Conservation (phyloP, 345 rosid genomes). For the Clausena lansium region DNA sequence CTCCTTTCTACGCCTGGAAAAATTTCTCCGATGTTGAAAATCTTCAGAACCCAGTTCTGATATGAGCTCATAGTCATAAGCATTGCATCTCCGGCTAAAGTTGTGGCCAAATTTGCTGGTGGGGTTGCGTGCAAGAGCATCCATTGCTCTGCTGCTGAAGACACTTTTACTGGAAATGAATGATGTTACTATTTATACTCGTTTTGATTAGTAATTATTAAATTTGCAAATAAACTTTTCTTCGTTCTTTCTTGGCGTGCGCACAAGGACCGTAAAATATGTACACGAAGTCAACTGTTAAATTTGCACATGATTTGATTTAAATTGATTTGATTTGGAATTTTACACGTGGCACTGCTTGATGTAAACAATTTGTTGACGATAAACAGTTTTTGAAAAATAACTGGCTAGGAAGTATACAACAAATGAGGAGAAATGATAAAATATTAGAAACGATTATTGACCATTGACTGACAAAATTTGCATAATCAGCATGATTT, state of each 20-base stretch:
- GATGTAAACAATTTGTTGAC: too few species aligned
- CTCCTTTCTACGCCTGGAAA: slow-evolving; percentile 21
- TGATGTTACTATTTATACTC: not conserved
- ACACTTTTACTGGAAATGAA: not conserved
- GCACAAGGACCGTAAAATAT: not conserved
- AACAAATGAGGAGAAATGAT: not conserved
- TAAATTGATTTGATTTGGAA: too few species aligned
- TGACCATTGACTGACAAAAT: slow-evolving; percentile 6
- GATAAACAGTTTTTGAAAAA: too few species aligned
- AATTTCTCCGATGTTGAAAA: slow-evolving; percentile 13
- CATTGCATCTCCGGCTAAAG: slow-evolving; percentile 17
- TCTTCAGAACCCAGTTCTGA: not conserved
- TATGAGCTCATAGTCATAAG: slow-evolving; percentile 24
- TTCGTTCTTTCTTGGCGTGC: slow-evolving; percentile 14
- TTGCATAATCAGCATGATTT: not conserved
- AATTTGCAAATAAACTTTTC: not conserved
- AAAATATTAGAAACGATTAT: not conserved
- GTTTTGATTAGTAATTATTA: not conserved
- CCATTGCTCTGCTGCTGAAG: slow-evolving; percentile 13
- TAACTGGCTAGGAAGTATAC: too few species aligned
- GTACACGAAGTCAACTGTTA: not conserved
- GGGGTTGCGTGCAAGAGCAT: slow-evolving; percentile 24
- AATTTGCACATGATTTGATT: too few species aligned
- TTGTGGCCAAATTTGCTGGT: slow-evolving; percentile 21
- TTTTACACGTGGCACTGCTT: too few species aligned